Evolutionary conservation across 768 basidiomycete species (phyloP), one percentile per base, ranked within the genome.

Genomic region (Lactarius indigo): DNA sequence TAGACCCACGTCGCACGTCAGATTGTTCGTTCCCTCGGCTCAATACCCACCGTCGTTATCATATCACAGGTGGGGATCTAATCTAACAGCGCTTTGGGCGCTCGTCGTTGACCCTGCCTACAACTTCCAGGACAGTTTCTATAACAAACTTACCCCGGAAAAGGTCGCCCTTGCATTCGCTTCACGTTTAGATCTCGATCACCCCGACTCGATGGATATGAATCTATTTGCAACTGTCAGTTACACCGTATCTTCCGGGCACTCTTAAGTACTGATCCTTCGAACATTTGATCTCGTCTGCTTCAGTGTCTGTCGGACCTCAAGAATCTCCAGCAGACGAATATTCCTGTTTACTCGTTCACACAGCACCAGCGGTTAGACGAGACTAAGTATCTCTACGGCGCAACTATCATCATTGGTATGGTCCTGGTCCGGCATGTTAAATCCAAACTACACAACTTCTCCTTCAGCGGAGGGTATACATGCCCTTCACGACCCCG

Each of bases 311-410:
- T 98, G 57, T 77, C 84, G 31, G 94, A 97, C 71, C 79, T 99
- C 68, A 97, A 95, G 75, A 81, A 85, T 6, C 92, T 93, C 74
- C 86, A 79, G 75, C 94, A 87, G 74, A 85, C 88, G 0, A 91
- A 96, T 77, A 93, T 98, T 66, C 96, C 97, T 0, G 85, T 96
- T 8, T 99, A 99, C 76, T 96, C 94, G 0, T 99, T 99, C 77
- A 82, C 85, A 30, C 82, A 91, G 69, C 97, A 99, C 77, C 94
- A 97, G 75, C 81, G 93, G 65, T 74, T 89, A 31, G 78, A 84
- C 17, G 89, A 93, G 71, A 88, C 83, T 33, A 91, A 94, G 75
- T 96, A 97, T 77, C 79, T 96, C 2, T 98, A 98, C 75, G 95
- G 95, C 5, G 94, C 95, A 15, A 88, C 91, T 20, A 90, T 98